Evolutionary conservation across 2,329 filamentous ascomycete species (phyloP), one percentile per base, ranked within the genome.

Genomic region (Cordyceps militaris): DNA sequence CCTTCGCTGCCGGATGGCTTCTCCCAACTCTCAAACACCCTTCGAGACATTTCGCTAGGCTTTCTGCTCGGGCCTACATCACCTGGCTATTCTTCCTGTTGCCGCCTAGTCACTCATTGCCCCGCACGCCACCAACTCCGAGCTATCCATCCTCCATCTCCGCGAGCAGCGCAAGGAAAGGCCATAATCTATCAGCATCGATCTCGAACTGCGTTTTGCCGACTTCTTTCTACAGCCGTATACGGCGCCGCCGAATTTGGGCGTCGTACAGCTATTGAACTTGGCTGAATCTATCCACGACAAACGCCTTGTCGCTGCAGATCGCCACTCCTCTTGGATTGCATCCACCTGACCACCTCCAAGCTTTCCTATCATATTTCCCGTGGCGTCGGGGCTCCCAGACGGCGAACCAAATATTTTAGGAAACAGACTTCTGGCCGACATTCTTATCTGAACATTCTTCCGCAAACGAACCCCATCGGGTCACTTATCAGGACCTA

Each of bases 61-160:
- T 54, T 3, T 30, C 36, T 47, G 28, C 8, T 26, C 21, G 5
- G 16, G 8, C 11, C 16, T 16, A n/a, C 4, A 26, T 16, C 19
- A 38, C 21, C 10, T 38, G 14, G 19, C 21, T 16, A 19, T 4
- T n/a, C 7, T 19, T 34, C 24, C 19, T 30, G 11, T 44, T 26
- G 51, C 42, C 52, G 21, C 26, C 52, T 19, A 24, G 28, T 47
- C 42, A 28, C 42, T 55, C 52, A 32, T 30, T 55, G 52, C 52
- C 52, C 52, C 42, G 52, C 52, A 36, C 52, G 52, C 52, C 30
- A 24, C 32, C 52, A 11, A 32, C 38, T 43, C 30, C 21, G 13
- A 40, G 34, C 49, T 38, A 53, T 40, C 50, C 5, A n/a, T 19
- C 24, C 8, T 46, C 43, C 38, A 28, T 30, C 34, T 42, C 49